Percentiles rank a stretch among this genome's conserved stretches.
These are phyloP conservation scores for Ustilago cynodontis DNA, from an alignment of 1,284 basidiomycete species.

Conservation along the genomic window DNA sequence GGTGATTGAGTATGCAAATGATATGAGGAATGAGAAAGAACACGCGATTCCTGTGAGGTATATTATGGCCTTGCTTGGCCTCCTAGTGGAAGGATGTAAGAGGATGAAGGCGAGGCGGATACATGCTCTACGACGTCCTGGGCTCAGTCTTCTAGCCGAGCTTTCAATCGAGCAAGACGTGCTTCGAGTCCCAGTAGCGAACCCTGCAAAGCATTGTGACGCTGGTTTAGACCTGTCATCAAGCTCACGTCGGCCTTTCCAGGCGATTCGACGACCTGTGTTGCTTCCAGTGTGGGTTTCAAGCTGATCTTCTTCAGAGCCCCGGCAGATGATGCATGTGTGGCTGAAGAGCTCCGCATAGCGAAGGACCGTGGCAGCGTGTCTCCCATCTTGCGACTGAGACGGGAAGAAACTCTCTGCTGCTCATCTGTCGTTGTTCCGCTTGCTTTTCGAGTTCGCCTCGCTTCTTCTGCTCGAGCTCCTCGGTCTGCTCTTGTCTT, in stretches of 20 bases:
- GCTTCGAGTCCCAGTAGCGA: conserved; percentile 41
- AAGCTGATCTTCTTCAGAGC: not conserved
- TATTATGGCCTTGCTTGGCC: not conserved
- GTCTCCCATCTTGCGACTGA: conserved; percentile 22
- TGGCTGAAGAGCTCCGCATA: conserved; percentile 12
- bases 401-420: conserved; percentile 5
- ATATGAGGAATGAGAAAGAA: not conserved
- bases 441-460: not conserved
- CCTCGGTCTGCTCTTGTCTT: not conserved
- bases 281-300: conserved; percentile 2
- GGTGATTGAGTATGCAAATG: conserved; percentile 4
- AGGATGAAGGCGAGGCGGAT: no score
- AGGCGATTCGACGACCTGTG: conserved; percentile 16
- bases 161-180: conserved; percentile 42
- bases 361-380: conserved; percentile 32
- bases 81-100: not conserved
- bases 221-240: conserved; percentile 44
- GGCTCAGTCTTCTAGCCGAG: conserved; percentile 32
- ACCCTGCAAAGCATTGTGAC: conserved; percentile 46
- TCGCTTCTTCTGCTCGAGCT: not conserved
- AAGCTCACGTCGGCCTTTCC: conserved; percentile 43
- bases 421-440: conserved; percentile 6
- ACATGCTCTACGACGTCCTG: no score
- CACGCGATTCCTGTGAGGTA: not conserved
- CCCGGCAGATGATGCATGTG: not conserved